Conservation (phyloP, 352 stramenopile genomes). For the Phytophthora cactorum region DNA sequence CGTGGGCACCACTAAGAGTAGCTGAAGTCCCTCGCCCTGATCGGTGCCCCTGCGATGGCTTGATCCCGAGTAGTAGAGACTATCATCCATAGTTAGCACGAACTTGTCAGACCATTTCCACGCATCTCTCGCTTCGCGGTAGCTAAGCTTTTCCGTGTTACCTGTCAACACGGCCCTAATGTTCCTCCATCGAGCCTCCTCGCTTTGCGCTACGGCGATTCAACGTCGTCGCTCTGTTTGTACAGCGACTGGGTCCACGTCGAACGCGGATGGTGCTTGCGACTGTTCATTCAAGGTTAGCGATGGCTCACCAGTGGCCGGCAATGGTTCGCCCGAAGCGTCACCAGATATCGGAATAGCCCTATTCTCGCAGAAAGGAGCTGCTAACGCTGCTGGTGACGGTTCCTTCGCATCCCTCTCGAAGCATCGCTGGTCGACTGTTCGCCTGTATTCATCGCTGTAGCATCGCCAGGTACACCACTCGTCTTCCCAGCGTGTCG, state of each 20-base stretch:
- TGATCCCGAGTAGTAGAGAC: neutral
- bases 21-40: neutral
- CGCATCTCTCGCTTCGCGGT: neutral
- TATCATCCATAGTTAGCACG: neutral
- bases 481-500: no score
- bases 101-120: neutral
- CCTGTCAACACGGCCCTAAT: neutral
- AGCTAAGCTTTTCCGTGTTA: neutral
- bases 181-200: neutral
- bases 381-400: no score
- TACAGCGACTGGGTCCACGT: neutral
- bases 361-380: no score
- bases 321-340: no score
- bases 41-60: neutral
- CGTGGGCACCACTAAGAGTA: neutral
- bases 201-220: neutral
- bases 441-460: no score
- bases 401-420: no score
- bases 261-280: no score
- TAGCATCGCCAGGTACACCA: no score
- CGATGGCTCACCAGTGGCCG: no score
- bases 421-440: no score
- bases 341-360: no score
- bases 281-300: no score
- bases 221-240: neutral